phyloP scores from a whole-genome alignment of 1,284 basidiomycete species.

The Athelia psychrophila region DNA sequence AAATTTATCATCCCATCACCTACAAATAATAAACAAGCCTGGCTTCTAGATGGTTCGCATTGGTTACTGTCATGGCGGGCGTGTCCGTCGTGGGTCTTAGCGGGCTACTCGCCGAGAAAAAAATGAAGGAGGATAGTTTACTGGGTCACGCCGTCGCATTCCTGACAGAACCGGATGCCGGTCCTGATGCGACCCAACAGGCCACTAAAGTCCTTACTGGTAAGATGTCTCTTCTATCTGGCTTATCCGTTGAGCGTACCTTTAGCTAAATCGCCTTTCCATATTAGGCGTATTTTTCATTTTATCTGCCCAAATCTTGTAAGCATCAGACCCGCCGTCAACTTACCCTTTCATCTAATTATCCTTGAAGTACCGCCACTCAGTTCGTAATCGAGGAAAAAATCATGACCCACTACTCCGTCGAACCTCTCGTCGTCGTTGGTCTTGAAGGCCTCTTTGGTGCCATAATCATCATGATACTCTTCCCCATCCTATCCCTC shows the following conservation, averaged over 20 bases:
- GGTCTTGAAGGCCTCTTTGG: slow-evolving; percentile 95
- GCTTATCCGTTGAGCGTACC: slow-evolving; percentile 1
- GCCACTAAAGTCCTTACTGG: too few relatives aligned
- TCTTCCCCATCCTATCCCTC: slow-evolving; percentile 71
- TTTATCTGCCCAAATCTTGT: slow-evolving; percentile 97
- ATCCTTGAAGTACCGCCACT: slow-evolving; percentile 68
- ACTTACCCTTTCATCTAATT: slow-evolving; percentile 13
- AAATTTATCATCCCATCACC: slow-evolving; percentile 6
- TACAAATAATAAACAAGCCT: slow-evolving; percentile 10
- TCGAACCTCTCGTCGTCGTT: slow-evolving; percentile 90
- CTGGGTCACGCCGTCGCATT: too few relatives aligned
- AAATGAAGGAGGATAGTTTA: too few relatives aligned
- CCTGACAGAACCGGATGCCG: too few relatives aligned
- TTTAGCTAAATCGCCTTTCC: slow-evolving; percentile 1
- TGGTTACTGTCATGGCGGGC: slow-evolving; percentile 88
- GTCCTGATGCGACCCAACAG: too few relatives aligned
- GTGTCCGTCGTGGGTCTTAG: too few relatives aligned
- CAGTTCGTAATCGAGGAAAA: slow-evolving; percentile 96
- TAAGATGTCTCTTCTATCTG: slow-evolving; percentile 32
- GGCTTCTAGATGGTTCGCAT: slow-evolving; percentile 76
- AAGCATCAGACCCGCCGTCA: slow-evolving; percentile 34
- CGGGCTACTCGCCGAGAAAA: too few relatives aligned
- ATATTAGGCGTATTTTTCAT: slow-evolving; percentile 81
- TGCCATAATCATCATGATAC: slow-evolving; percentile 68
- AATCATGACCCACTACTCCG: slow-evolving; percentile 77